Base-by-base conservation (phyloP, 2,329 filamentous ascomycete species). In the Cytospora chrysosperma region DNA sequence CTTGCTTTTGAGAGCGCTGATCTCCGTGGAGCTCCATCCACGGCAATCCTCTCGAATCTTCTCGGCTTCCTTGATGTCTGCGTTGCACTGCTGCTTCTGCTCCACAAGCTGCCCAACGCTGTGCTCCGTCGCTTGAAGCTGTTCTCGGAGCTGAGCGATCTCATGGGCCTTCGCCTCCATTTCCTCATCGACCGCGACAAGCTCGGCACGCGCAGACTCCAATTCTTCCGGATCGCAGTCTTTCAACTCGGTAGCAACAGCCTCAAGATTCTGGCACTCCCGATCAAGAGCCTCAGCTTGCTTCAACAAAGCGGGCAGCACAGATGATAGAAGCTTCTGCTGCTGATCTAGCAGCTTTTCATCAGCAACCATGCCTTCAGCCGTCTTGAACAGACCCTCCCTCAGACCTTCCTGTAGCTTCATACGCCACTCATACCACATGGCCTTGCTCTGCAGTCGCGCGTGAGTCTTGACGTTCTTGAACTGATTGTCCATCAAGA, bases 401-500 rank as follows among this genome's bases (percentile, higher is more conserved):
- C 90, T 93, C 43, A 99, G 82, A 21, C 92, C 90, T 67, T 88
- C 78, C 62, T 93, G 88, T 27, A 98, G 83, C 71, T 95, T 94
- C 82, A 91, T 94, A 49, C 95, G 89, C 95, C 95, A 99, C 72
- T 94, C 90, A 74, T 99, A 99, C 95, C 95, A 99, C 81, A 95
- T 93, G 63, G 92, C 92, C 74, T 97, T 97, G 78, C 94, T 97
- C 58, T 93, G 81, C 17, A 97, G 82, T 28, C 95, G 86, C 19
- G 94, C 92, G 74, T 96, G 91, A 0, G 92, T 93, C 79, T 97
- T 98, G 75, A 97, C 90, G 72, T 98, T 97, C 75, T 96, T 95
- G 81, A 99, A 95, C 73, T 98, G 93, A 68, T 91, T 95, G 77
- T 99, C 94, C 88, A 99, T 96, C 59, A 96, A 82, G 4, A 86